Base-by-base conservation (phyloP, 202 grass and related monocot species). In the Musa balbisiana region DNA sequence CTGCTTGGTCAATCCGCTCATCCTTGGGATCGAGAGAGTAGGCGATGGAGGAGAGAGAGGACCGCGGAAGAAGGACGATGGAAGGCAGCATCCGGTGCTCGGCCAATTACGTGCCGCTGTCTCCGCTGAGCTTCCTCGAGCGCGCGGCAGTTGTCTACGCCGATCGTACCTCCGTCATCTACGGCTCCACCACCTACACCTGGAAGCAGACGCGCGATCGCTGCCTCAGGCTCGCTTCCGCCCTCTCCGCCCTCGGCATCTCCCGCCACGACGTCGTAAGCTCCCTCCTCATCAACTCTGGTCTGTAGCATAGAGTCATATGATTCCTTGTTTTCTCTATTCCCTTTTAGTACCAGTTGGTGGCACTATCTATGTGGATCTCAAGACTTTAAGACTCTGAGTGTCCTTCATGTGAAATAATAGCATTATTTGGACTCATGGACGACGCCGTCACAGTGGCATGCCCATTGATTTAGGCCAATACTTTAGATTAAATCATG, bases 121-220 rank as follows among this genome's bases (percentile, higher is more conserved):
- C 89, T 56, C 92, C 92, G 55, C 20, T 96, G 25, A 89, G 78
- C 79, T 96, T 96, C 77, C 53, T 96, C 56, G 87, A 92, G 79
- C 87, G 87, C 68, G 83, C 92, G 76, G 87, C 83, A 22, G 2
- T 82, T 50, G 87, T 92, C 19, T 92, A 83, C 70, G 85, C 84
- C 23, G 60, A 80, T 51, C 92, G 87, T 25, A 56, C 81, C 51
- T 75, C 92, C 65, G 66, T 96, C 24, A 33, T 90, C 69, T 84
- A 25, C 69, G 83, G 85, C 16, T 73, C 62, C 0, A 74, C 6
- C 69, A 73, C 52, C 58, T 84, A 81, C 60, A 79, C 83, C 11
- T 96, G 89, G 87, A 67, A 76, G 17, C 56, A 92, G 53, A 92
- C 87, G 33, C 76, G 76, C 20, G 83, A 84, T 1, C 87, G 87